phyloP scores from a whole-genome alignment of 1,139 yeast species.

The Nakaseomyces bracarensis region DNA sequence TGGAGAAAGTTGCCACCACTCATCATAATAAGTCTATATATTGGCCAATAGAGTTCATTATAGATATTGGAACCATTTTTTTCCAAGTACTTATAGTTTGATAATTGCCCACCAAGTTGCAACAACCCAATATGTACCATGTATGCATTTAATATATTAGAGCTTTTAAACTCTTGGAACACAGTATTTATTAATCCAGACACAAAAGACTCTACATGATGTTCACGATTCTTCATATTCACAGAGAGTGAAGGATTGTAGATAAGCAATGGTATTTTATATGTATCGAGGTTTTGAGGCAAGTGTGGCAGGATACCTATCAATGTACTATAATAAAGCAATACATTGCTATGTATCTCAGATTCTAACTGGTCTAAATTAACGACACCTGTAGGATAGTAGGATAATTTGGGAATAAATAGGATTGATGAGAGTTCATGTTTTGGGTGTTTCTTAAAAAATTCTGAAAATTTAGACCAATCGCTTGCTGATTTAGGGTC shows the following conservation, averaged over 20 bases:
- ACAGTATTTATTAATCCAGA: conserved; percentile 25
- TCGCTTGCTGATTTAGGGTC: conserved; percentile 22
- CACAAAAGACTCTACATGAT: conserved; percentile 24
- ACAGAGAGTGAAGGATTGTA: conserved; percentile 28
- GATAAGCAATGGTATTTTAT: conserved; percentile 20
- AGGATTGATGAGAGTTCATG: conserved; percentile 23
- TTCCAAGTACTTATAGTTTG: conserved; percentile 28
- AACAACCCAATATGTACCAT: conserved; percentile 27
- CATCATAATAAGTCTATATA: conserved; percentile 22
- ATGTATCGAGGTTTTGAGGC: conserved; percentile 3
- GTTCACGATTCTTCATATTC: conserved; percentile 21
- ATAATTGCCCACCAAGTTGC: conserved; percentile 29
- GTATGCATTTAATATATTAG: conserved; percentile 15
- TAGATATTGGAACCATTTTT: conserved; percentile 23
- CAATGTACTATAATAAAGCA: conserved; percentile 20
- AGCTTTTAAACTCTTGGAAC: conserved; percentile 16
- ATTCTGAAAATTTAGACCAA: conserved; percentile 18
- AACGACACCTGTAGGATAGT: conserved; percentile 26
- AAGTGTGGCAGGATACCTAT: conserved; percentile 22
- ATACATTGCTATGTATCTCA: conserved; percentile 23
- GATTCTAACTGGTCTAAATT: conserved; percentile 18
- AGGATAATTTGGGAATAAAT: conserved; percentile 29
- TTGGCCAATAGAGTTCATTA: conserved; percentile 21
- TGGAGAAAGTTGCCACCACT: conserved; percentile 17
- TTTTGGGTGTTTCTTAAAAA: conserved; percentile 11